These are phyloP conservation scores for Clathrus columnatus DNA, from an alignment of 768 basidiomycete genomes.

Conservation along the genomic window DNA sequence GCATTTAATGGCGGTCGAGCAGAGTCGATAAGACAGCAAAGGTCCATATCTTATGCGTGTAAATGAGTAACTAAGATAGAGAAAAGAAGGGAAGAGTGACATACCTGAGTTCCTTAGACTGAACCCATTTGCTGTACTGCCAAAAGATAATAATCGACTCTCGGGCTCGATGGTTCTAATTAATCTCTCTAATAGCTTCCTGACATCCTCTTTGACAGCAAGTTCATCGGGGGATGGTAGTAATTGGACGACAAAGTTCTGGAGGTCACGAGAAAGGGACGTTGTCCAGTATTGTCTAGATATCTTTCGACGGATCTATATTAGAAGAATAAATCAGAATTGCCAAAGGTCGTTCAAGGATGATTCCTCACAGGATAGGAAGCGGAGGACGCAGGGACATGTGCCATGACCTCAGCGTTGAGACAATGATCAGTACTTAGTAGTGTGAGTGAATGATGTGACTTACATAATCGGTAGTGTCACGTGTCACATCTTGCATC, in stretches of 20 bases:
- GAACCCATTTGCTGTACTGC: slow-evolving; percentile 95
- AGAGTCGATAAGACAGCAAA: slow-evolving; percentile 93
- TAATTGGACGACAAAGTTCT: slow-evolving; percentile 81
- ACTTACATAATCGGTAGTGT: not conserved
- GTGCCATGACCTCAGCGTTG: not conserved
- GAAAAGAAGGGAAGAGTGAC: slow-evolving; percentile 14
- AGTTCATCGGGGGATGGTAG: slow-evolving; percentile 86
- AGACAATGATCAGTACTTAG: not conserved
- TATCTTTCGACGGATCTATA: not conserved
- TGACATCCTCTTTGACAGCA: slow-evolving; percentile 90
- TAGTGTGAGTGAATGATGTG: not conserved
- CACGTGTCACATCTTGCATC: not conserved
- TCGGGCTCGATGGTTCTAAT: slow-evolving; percentile 92
- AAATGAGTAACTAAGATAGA: not conserved
- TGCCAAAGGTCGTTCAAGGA: not conserved
- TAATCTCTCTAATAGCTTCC: slow-evolving; percentile 89
- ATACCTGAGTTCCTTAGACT: slow-evolving; percentile 90
- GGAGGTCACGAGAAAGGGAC: slow-evolving; percentile 7
- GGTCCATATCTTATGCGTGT: slow-evolving; percentile 77
- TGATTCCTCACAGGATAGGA: not conserved
- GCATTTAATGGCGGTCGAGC: slow-evolving; percentile 63
- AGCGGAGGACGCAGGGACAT: not conserved
- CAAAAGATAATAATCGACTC: slow-evolving; percentile 85
- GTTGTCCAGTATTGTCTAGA: slow-evolving; percentile 7
- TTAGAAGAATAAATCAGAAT: not conserved